Conservation (phyloP, 1,139 yeast species). For the Geotrichum restrictum region DNA sequence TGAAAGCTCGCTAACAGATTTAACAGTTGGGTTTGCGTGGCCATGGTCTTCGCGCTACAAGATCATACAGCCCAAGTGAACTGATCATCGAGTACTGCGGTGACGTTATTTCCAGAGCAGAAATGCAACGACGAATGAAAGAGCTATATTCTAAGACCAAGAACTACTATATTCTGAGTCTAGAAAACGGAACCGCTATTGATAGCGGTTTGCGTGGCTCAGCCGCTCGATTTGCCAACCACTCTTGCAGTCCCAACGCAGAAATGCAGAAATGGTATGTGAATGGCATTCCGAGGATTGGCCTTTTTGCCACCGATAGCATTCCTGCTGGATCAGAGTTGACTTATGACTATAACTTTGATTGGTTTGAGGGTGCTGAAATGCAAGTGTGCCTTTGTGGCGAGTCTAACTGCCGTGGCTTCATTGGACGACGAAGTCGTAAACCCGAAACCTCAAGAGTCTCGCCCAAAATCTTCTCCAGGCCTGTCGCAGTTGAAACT, state of each 20-base stretch:
- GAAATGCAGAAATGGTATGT: constrained; percentile 46
- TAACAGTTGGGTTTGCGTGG: constrained; percentile 37
- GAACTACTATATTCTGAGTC: constrained; percentile 39
- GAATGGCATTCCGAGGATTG: constrained; percentile 41
- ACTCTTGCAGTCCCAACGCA: constrained; percentile 44
- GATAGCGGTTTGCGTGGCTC: constrained; percentile 44
- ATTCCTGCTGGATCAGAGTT: constrained; percentile 41
- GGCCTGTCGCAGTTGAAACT: neutral
- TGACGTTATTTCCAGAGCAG: constrained; percentile 40
- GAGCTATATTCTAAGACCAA: constrained; percentile 29
- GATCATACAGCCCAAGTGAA: constrained; percentile 39
- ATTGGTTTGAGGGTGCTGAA: constrained; percentile 40
- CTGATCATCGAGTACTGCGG: constrained; percentile 46
- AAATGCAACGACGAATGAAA: constrained; percentile 36
- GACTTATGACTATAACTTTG: constrained; percentile 45
- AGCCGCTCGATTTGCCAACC: constrained; percentile 45
- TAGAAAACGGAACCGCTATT: constrained; percentile 41
- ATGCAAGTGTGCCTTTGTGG: constrained; percentile 44
- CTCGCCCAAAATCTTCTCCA: neutral
- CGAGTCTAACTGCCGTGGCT: constrained; percentile 39
- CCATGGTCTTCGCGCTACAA: constrained; percentile 39
- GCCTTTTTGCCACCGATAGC: constrained; percentile 41
- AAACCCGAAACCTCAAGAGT: constrained; percentile 8
- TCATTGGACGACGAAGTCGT: constrained; percentile 33
- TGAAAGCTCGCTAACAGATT: neutral